Evolutionary conservation across 768 basidiomycete genomes (phyloP).

Genomic region (Russula lepida): DNA sequence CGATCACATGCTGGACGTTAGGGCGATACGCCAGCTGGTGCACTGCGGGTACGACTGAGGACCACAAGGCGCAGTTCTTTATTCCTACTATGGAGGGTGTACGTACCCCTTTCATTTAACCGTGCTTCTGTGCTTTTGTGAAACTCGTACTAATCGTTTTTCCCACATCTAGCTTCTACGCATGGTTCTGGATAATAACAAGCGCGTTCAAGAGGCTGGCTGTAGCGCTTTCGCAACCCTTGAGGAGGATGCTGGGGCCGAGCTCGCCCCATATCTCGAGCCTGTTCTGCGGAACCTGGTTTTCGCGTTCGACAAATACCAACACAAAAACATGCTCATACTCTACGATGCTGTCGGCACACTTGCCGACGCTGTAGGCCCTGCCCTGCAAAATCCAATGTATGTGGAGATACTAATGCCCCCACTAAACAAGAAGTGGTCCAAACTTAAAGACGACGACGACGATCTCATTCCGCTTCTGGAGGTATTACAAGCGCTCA

Average conservation of each 20-base stretch:
- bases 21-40: constrained; percentile 98
- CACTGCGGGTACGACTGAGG: constrained; percentile 73
- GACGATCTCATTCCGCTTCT: constrained; percentile 89
- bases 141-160: constrained; percentile 1
- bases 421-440: constrained; percentile 83
- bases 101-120: constrained; percentile 16
- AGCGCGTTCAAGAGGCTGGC: constrained; percentile 97
- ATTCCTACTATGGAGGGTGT: constrained; percentile 99
- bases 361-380: constrained; percentile 90
- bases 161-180: constrained; percentile 66
- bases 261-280: constrained; percentile 88
- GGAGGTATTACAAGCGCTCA: constrained; percentile 51
- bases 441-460: constrained; percentile 84
- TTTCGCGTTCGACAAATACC: constrained; percentile 95
- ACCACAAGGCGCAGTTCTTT: constrained; percentile 86
- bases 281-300: constrained; percentile 93
- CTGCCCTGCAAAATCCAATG: constrained; percentile 72
- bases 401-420: constrained; percentile 97
- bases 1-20: constrained; percentile 99
- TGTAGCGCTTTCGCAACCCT: constrained; percentile 98
- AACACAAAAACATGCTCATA: constrained; percentile 98
- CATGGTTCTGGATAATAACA: constrained; percentile 97
- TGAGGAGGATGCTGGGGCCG: constrained; percentile 91
- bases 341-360: constrained; percentile 99
- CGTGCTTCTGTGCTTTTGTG: constrained; percentile 26